Conservation (phyloP, 1,284 basidiomycete species). For the Ceratobasidium sp. region DNA sequence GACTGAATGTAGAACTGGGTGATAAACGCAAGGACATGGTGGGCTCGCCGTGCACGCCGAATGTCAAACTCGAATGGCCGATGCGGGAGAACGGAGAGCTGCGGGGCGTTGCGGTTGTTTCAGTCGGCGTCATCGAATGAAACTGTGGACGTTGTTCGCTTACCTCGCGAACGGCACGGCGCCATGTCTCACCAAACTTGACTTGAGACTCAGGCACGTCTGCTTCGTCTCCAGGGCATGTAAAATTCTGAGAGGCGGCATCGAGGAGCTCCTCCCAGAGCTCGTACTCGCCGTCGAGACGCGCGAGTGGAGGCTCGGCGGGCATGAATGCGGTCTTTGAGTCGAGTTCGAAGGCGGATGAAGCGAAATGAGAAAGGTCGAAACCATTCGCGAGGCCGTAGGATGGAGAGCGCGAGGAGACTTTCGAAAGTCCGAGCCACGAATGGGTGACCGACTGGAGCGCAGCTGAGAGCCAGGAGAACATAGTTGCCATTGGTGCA, state of each 20-base stretch:
- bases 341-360: constrained; percentile 61
- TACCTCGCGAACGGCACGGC: constrained; percentile 49
- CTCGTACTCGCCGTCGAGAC: constrained; percentile 50
- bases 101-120: constrained; percentile 4
- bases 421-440: not conserved
- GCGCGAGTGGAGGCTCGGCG: constrained; percentile 53
- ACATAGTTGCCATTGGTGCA: not conserved
- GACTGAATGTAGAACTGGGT: constrained; percentile 62
- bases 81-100: constrained; percentile 49
- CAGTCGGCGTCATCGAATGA: not conserved
- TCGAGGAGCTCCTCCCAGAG: constrained; percentile 54
- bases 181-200: constrained; percentile 48
- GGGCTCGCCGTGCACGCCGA: constrained; percentile 55
- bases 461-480: constrained; percentile 32
- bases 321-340: constrained; percentile 62
- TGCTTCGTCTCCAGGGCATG: constrained; percentile 46
- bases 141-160: constrained; percentile 13
- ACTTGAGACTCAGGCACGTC: constrained; percentile 46
- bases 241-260: constrained; percentile 46
- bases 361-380: constrained; percentile 27
- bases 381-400: not conserved
- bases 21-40: constrained; percentile 60
- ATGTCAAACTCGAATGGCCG: constrained; percentile 47
- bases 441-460: constrained; percentile 10
- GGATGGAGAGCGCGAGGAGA: not conserved